Evolutionary conservation across 768 basidiomycete species (phyloP), one percentile per base, ranked within the genome.

Genomic region (Gloeostereum incarnatum): DNA sequence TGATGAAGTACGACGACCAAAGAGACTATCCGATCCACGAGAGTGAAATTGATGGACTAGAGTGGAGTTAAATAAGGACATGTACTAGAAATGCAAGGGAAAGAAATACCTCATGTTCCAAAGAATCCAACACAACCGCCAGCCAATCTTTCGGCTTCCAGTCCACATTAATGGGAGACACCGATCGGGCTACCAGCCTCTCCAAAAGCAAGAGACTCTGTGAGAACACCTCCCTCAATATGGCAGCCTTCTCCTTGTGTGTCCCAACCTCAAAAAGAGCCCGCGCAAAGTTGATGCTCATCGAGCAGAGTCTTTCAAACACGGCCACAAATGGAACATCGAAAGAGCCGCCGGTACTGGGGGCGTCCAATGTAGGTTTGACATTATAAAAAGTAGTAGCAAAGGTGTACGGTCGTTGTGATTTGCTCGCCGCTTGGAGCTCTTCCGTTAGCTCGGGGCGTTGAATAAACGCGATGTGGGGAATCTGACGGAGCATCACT

Each of bases 91-190:
- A 7, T 6, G 6, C 38, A 25, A 32, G 11, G 22, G 5, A 37
- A 19, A 3, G 23, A 24, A 42, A 37, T 39, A 84, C 75, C 62
- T 80, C 73, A 38, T 70, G 57, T 37, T 77, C 65, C 29, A 89
- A 54, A 23, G 59, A 67, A 8, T 62, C 49, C 4, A 90, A 60
- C 32, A 87, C 45, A 5, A 55, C 54, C 2, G 63, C 48, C 5
- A 85, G 56, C 91, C 91, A 96, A 19, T 58, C 50, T 0, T 57
- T 50, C 4, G 86, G 77, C 31, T 77, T 54, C 87, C 87, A 90
- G 1, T 56, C 38, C 4, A 82, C 41, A 4, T 62, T 48, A 1
- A 66, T 44, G 2, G 54, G 45, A 2, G 64, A 57, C 13, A 61
- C 60, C 23, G 73, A 52, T 43, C 71, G 59, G 23, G 60, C 59